phyloP scores from a whole-genome alignment of 805 yeast species.

The Wickerhamomyces sydowiorum region DNA sequence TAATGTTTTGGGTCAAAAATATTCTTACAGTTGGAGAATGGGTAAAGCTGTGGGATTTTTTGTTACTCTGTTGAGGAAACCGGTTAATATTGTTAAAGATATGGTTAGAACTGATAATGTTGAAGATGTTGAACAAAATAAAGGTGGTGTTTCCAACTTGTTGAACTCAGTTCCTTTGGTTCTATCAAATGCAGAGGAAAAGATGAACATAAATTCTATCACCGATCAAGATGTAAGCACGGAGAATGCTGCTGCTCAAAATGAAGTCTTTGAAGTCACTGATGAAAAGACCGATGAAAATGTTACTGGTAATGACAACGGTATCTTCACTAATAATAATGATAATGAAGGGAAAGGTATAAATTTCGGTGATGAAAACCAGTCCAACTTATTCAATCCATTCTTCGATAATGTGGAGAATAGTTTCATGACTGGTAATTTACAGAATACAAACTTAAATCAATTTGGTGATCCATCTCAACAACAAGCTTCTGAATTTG shows the following conservation, averaged over 20 bases:
- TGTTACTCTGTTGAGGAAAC: conserved; percentile 31
- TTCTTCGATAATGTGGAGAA: neutral
- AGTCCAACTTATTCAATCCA: conserved; percentile 1
- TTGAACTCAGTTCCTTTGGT: conserved; percentile 21
- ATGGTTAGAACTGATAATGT: conserved; percentile 18
- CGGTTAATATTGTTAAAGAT: conserved; percentile 19
- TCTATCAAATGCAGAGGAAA: conserved; percentile 17
- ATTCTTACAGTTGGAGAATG: conserved; percentile 65
- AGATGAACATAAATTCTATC: conserved; percentile 1
- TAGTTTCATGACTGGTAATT: neutral
- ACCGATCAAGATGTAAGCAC: neutral
- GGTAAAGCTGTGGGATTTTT: conserved; percentile 48
- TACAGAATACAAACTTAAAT: neutral
- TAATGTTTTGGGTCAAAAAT: conserved; percentile 46
- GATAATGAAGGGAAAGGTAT: neutral
- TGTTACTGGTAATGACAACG: neutral
- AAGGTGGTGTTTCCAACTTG: conserved; percentile 15
- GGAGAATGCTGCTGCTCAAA: neutral
- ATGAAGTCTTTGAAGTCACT: too few species aligned
- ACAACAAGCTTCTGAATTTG: neutral
- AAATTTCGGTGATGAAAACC: neutral
- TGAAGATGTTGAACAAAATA: conserved; percentile 14
- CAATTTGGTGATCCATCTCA: neutral
- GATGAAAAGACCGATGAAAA: neutral
- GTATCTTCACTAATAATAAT: neutral